Evolutionary conservation across 495 filamentous ascomycete genomes (phyloP).

Genomic region (Hypoxylon cercidicola): DNA sequence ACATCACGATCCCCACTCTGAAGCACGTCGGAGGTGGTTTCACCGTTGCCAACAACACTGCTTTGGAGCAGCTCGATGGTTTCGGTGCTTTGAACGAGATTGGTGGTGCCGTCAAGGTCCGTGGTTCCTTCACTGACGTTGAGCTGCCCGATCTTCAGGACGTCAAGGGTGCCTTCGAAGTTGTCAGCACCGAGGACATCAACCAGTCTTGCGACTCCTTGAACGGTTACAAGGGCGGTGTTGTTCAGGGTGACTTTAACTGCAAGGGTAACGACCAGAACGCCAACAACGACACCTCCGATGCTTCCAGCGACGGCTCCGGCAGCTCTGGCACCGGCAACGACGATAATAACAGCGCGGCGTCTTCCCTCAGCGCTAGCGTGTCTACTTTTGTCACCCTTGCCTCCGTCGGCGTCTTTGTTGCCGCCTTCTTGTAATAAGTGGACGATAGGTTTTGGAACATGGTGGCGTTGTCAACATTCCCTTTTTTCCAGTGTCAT

Average conservation of each 20-base stretch:
- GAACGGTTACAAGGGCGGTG: conserved; percentile 52
- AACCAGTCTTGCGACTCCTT: conserved; percentile 58
- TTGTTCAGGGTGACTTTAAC: conserved; percentile 69
- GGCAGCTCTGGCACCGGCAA: conserved; percentile 29
- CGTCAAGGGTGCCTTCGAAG: conserved; percentile 87
- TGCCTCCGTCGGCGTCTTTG: conserved; percentile 51
- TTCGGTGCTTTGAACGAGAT: conserved; percentile 76
- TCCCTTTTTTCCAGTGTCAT: conserved; percentile 42
- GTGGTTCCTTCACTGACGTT: conserved; percentile 83
- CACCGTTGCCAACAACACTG: conserved; percentile 88
- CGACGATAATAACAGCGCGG: conserved; percentile 47
- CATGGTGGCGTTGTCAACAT: conserved; percentile 38
- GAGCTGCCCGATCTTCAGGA: conserved; percentile 73
- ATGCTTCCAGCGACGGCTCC: conserved; percentile 39
- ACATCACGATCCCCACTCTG: conserved; percentile 78
- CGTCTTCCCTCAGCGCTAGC: conserved; percentile 48
- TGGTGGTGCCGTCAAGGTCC: conserved; percentile 87
- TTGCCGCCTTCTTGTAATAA: conserved; percentile 47
- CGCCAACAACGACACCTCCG: conserved; percentile 55
- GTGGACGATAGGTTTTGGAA: conserved; percentile 26
- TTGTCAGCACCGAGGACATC: conserved; percentile 77
- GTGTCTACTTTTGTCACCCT: conserved; percentile 51
- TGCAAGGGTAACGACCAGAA: conserved; percentile 62
- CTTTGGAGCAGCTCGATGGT: conserved; percentile 67
- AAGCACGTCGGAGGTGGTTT: conserved; percentile 78